Evolutionary conservation across 495 filamentous ascomycete genomes (phyloP).

Genomic region (Neurospora sp.): DNA sequence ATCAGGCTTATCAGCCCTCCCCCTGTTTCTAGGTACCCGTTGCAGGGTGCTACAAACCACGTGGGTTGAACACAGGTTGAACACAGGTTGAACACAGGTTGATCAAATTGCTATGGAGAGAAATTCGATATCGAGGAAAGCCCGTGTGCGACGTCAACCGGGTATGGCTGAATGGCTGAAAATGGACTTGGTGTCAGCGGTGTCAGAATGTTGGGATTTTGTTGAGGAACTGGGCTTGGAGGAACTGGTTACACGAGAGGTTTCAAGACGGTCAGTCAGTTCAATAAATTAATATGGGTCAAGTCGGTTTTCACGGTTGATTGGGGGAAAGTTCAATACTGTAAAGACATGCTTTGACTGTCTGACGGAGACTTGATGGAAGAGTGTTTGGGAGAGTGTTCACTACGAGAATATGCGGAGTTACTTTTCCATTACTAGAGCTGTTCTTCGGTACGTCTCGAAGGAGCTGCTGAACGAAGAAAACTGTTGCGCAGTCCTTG

Average conservation of each 20-base stretch:
- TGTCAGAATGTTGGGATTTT: neutral
- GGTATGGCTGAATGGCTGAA: neutral
- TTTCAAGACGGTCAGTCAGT: neutral
- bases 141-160: neutral
- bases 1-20: neutral
- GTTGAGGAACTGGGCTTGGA: neutral
- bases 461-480: neutral
- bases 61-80: neutral
- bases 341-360: too few species aligned
- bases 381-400: too few species aligned
- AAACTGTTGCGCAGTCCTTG: neutral
- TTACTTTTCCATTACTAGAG: neutral
- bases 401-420: neutral
- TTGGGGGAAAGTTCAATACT: too few species aligned
- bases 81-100: neutral
- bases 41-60: neutral
- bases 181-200: too few species aligned
- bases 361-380: too few species aligned
- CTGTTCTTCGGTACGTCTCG: too few species aligned
- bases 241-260: neutral
- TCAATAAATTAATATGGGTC: too few species aligned
- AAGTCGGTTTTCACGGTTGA: too few species aligned
- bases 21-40: neutral
- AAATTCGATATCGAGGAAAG: neutral
- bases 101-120: neutral